These are phyloP conservation scores for Calonectria pseudoturangicola DNA, from an alignment of 2,329 filamentous ascomycete genomes.

Conservation along the genomic window DNA sequence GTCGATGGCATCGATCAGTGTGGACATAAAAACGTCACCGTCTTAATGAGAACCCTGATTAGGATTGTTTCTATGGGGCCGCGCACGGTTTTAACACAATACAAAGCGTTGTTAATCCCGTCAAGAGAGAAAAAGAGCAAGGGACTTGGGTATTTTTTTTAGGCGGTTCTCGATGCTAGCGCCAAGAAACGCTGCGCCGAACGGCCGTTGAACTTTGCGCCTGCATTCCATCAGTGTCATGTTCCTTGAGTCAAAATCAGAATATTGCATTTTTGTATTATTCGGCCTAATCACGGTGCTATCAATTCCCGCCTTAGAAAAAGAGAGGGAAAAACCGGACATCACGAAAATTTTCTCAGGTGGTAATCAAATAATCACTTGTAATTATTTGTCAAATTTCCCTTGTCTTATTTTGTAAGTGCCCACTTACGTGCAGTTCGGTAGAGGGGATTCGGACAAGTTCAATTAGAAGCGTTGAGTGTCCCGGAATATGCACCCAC, in stretches of 20 bases:
- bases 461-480: slow-evolving; percentile 7
- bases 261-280: background rate
- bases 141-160: background rate
- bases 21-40: slow-evolving; percentile 24
- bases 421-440: background rate
- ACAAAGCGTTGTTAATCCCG: background rate
- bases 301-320: background rate
- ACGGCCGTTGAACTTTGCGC: slow-evolving; percentile 15
- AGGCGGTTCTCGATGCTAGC: slow-evolving; percentile 2
- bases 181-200: slow-evolving; percentile 17
- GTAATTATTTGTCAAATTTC: slow-evolving; percentile 3
- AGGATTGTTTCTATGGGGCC: slow-evolving; percentile 6
- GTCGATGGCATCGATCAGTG: background rate
- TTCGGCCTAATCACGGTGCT: slow-evolving; percentile 8
- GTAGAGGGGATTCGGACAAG: background rate
- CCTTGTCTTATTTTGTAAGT: too few relatives aligned
- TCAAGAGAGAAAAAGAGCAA: background rate
- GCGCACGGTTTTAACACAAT: background rate
- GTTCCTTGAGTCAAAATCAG: slow-evolving; percentile 2
- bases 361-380: background rate
- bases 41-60: background rate
- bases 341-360: background rate
- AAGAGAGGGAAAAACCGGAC: background rate
- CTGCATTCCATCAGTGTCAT: slow-evolving; percentile 18
- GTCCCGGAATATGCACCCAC: slow-evolving; percentile 3